These are phyloP conservation scores for Cordyceps militaris DNA, from an alignment of 2,329 filamentous ascomycete species.

Conservation along the genomic window DNA sequence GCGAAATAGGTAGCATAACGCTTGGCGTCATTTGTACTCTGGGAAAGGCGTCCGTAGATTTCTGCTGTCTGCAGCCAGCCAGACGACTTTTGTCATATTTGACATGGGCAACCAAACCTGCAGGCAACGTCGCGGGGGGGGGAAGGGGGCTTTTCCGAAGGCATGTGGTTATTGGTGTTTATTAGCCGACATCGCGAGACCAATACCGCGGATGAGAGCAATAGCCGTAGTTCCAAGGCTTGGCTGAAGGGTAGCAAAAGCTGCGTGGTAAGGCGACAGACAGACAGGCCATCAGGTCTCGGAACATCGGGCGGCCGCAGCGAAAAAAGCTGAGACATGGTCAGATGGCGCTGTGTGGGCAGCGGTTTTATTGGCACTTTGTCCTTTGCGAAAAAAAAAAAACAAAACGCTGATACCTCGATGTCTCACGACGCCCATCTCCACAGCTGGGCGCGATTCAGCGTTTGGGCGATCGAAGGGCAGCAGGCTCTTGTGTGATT, in stretches of 20 bases:
- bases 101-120: not conserved
- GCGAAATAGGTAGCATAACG: not conserved
- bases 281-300: not conserved
- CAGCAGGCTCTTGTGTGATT: not conserved
- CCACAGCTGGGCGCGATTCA: constrained; percentile 1
- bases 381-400: not conserved
- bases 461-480: not conserved
- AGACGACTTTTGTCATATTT: no score
- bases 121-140: no score
- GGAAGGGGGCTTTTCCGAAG: not conserved
- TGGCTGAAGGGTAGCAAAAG: not conserved
- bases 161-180: not conserved
- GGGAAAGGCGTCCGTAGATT: not conserved
- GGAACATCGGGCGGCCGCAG: not conserved
- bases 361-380: not conserved
- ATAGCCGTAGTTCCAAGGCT: not conserved
- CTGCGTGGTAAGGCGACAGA: not conserved
- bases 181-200: not conserved
- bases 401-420: not conserved
- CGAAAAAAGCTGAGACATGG: constrained; percentile 2
- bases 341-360: not conserved
- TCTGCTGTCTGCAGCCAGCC: no score
- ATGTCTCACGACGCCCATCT: not conserved
- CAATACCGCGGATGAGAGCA: not conserved
- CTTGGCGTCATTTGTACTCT: not conserved